These are phyloP conservation scores for Gymnopilus dilepis DNA, from an alignment of 768 basidiomycete species.

Conservation along the genomic window DNA sequence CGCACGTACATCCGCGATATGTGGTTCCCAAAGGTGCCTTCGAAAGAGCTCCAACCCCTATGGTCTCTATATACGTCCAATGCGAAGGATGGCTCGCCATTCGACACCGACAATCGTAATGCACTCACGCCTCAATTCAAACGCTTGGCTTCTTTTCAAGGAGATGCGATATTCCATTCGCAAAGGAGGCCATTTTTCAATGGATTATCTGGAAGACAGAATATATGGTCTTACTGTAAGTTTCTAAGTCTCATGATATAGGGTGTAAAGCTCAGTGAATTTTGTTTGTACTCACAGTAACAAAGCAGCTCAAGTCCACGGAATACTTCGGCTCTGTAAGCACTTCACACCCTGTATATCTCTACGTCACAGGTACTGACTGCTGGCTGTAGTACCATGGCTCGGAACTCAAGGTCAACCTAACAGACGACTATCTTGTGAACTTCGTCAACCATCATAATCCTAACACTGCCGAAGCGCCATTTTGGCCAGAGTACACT, in stretches of 20 bases:
- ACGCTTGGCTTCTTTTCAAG: constrained; percentile 51
- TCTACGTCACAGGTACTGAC: neutral
- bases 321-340: constrained; percentile 19
- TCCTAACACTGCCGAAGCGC: constrained; percentile 39
- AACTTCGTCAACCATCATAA: constrained; percentile 33
- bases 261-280: too few relatives aligned
- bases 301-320: constrained; percentile 20
- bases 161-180: constrained; percentile 52
- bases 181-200: constrained; percentile 52
- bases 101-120: constrained; percentile 24
- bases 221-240: constrained; percentile 43
- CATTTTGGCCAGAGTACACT: constrained; percentile 31
- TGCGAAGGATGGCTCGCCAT: constrained; percentile 26
- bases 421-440: constrained; percentile 22
- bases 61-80: constrained; percentile 28
- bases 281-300: constrained; percentile 14
- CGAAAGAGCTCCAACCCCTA: constrained; percentile 16
- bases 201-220: constrained; percentile 38
- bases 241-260: too few relatives aligned
- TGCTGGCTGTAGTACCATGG: constrained; percentile 14
- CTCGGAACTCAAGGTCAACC: constrained; percentile 28
- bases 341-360: neutral
- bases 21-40: constrained; percentile 11
- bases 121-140: constrained; percentile 49
- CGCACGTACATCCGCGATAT: constrained; percentile 18